These are phyloP conservation scores for Candida ovalis DNA, from an alignment of 805 yeast species.

Conservation along the genomic window DNA sequence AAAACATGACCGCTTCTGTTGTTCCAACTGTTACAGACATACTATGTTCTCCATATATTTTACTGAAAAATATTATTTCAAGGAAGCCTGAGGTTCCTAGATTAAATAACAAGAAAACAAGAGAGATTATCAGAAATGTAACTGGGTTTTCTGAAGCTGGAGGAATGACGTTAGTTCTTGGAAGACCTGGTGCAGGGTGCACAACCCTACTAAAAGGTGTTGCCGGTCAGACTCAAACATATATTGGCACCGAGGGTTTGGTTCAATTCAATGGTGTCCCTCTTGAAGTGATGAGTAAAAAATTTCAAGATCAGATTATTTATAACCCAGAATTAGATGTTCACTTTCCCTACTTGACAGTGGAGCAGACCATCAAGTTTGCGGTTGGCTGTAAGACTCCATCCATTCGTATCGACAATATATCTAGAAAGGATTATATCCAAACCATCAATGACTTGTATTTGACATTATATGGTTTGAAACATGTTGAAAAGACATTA, in stretches of 20 bases:
- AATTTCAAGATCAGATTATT: constrained; percentile 43
- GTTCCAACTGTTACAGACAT: constrained; percentile 38
- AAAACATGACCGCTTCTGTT: constrained; percentile 30
- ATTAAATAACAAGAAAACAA: constrained; percentile 14
- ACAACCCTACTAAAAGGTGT: constrained; percentile 47
- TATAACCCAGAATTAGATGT: constrained; percentile 54
- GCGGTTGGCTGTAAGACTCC: constrained; percentile 61
- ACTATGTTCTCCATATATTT: constrained; percentile 17
- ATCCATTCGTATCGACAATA: constrained; percentile 32
- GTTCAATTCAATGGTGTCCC: constrained; percentile 46
- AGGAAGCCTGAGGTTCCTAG: constrained; percentile 3
- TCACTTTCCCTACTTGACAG: constrained; percentile 52
- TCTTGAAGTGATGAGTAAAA: constrained; percentile 41
- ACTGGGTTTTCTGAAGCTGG: constrained; percentile 38
- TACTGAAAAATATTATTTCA: background rate
- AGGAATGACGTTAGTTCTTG: constrained; percentile 50
- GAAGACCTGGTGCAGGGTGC: constrained; percentile 64
- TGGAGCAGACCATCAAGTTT: constrained; percentile 51
- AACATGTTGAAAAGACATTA: constrained; percentile 54
- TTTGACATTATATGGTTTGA: constrained; percentile 50
- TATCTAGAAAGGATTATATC: constrained; percentile 36
- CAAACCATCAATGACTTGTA: constrained; percentile 39
- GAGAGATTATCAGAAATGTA: constrained; percentile 20
- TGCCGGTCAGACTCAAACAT: constrained; percentile 42
- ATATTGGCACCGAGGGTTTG: constrained; percentile 35